Evolutionary conservation across 495 filamentous ascomycete species (phyloP).

Genomic region (Glutinoglossum americanum): DNA sequence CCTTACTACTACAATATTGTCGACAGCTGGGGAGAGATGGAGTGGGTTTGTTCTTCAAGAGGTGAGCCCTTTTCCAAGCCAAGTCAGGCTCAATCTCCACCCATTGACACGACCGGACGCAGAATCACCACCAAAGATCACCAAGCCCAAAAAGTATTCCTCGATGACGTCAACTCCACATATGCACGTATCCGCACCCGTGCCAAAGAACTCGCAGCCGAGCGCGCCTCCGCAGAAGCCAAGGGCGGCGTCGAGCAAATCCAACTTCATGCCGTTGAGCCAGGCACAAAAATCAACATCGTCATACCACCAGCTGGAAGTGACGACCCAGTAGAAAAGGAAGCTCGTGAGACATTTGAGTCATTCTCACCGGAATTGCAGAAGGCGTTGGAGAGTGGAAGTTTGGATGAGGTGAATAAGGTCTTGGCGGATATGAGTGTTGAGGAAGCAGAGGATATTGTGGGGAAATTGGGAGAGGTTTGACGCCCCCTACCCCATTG

Average conservation of each 20-base stretch:
- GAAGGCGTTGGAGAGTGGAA: slow-evolving; percentile 63
- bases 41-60: slow-evolving; percentile 82
- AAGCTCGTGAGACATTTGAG: slow-evolving; percentile 59
- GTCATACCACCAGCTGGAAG: slow-evolving; percentile 39
- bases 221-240: slow-evolving; percentile 37
- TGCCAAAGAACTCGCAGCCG: slow-evolving; percentile 51
- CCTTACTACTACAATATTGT: slow-evolving; percentile 83
- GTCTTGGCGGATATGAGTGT: slow-evolving; percentile 86
- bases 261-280: slow-evolving; percentile 88
- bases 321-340: slow-evolving; percentile 39
- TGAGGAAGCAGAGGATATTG: slow-evolving; percentile 76
- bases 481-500: no score
- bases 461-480: slow-evolving; percentile 60
- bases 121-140: slow-evolving; percentile 81
- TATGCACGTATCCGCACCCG: slow-evolving; percentile 62
- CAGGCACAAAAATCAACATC: slow-evolving; percentile 83
- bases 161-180: slow-evolving; percentile 75
- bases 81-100: not conserved
- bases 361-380: slow-evolving; percentile 61
- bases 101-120: slow-evolving; percentile 1
- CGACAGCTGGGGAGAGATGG: slow-evolving; percentile 72
- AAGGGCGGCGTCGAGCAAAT: slow-evolving; percentile 75
- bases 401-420: slow-evolving; percentile 84
- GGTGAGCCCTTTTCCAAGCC: slow-evolving; percentile 18
- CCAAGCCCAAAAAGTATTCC: slow-evolving; percentile 80